Base-by-base conservation (phyloP, 345 rosid species). In the Toxicodendron radicans region DNA sequence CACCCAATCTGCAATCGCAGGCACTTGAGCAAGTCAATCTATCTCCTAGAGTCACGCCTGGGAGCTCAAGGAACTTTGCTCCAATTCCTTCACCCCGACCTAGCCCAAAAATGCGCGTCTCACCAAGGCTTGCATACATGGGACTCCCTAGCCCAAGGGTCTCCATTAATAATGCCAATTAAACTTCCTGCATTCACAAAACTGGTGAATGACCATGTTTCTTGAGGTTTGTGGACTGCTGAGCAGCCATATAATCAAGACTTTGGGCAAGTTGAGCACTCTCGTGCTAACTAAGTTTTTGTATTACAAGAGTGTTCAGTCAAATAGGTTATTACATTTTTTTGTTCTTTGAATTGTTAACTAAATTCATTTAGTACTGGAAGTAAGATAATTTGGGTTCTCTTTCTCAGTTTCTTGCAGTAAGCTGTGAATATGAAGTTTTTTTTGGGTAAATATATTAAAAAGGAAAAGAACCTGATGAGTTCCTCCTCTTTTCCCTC, bases 1-100 rank as follows among this genome's bases (percentile, higher is more conserved):
- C 95, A 46, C 72, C 77, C 69, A 88, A 90, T 1, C 73, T 90
- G 6, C 92, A 88, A 66, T 77, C 57, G 43, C 79, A 69, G 77
- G 92, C 95, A 62, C 85, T 90, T 14, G 91, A 88, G 72, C 90
- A 90, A 73, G 86, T 90, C 80, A 85, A 80, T 64, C 68, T 90
- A 11, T 88, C 92, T 20, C 92, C 92, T 10, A 79, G 83, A 58
- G 69, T 57, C 65, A 56, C 65, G 18, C 79, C 89, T 12, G 80
- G 77, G 30, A 75, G 82, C 61, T 13, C 70, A 17, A 79, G 66
- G 46, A 67, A 32, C 46, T 11, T 45, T 21, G 57, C 59, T 8
- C 87, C 89, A 14, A 79, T 86, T 68, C 86, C 83, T 27, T 85
- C 89, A 3, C 87, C 89, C 2, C 51, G 89, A 54, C 89, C 89